Base-by-base conservation (phyloP, 352 stramenopile genomes). In the Phytophthora hibernalis region DNA sequence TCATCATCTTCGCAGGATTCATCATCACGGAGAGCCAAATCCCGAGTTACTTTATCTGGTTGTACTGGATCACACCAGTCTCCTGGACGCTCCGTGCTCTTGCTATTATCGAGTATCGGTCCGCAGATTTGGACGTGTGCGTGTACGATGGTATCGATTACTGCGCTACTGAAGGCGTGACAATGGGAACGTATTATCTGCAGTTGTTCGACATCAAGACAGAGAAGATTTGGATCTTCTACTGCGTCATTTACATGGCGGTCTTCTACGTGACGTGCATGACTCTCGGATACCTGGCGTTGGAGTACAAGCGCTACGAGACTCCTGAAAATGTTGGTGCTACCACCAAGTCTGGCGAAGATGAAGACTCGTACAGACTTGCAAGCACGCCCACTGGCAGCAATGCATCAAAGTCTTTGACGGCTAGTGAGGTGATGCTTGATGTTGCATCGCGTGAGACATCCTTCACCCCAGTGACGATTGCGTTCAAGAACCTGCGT, bases 51-150 rank as follows among this genome's bases (percentile, higher is more conserved):
- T 76, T 79, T 15, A 58, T 69, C 15, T 92, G 83, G 83, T 2
- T 89, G 48, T 90, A 89, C 68, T 89, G 72, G 67, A 66, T 89
- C 20, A 80, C 81, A 18, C 83, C 83, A 2, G 51, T 91, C 4
- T 53, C 68, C 1, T 91, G 80, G 80, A 50, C 43, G 2, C n/a
- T 83, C 11, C 78, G 80, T 16, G 43, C 49, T 7, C 43, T 87
- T 4, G 70, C 66, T 3, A 56, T 83, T 24, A 74, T 53, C 20
- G 54, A 85, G 54, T 87, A 84, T 58, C 52, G 70, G 1, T 72
- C 54, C n/a, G 5, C 10, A 4, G 53, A 40, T 31, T 65, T 69
- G 31, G 64, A 76, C 22, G 63, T 75, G 22, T 82, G 72, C 35
- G 51, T 57, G 10, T 77, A 77, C 44, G 47, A 68, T 9, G 72